phyloP scores from a whole-genome alignment of 768 basidiomycete genomes.

The Chiua virens region DNA sequence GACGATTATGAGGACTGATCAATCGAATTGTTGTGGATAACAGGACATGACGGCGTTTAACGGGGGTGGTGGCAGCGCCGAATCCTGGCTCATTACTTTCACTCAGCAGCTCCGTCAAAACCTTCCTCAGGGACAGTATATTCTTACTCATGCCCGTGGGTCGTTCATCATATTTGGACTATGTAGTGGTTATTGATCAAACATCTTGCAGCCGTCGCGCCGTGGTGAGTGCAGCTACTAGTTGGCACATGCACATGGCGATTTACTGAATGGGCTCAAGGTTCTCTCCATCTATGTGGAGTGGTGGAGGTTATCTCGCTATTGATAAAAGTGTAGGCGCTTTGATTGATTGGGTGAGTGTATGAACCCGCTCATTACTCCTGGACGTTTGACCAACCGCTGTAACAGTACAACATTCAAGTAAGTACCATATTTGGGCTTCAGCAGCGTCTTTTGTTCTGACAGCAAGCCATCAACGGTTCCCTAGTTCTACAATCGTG shows the following conservation, averaged over 20 bases:
- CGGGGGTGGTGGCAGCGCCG: conserved; percentile 36
- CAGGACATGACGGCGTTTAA: conserved; percentile 35
- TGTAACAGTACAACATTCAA: conserved; percentile 36
- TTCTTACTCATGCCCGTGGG: conserved; percentile 37
- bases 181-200: background rate
- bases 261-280: background rate
- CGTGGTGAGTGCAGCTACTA: conserved; percentile 11
- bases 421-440: conserved; percentile 15
- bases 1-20: background rate
- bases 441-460: background rate
- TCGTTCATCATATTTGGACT: background rate
- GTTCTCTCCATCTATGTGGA: conserved; percentile 21
- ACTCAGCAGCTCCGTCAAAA: conserved; percentile 30
- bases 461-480: background rate
- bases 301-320: conserved; percentile 38
- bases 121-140: conserved; percentile 35
- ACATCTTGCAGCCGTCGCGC: conserved; percentile 11
- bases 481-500: conserved; percentile 30
- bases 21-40: background rate
- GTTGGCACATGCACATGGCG: background rate
- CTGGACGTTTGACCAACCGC: background rate
- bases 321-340: conserved; percentile 37
- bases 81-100: conserved; percentile 34
- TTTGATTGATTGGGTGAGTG: conserved; percentile 45
- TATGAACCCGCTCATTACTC: background rate